These are phyloP conservation scores for Picea abies DNA, from an alignment of 83 land plant species.

Conservation along the genomic window DNA sequence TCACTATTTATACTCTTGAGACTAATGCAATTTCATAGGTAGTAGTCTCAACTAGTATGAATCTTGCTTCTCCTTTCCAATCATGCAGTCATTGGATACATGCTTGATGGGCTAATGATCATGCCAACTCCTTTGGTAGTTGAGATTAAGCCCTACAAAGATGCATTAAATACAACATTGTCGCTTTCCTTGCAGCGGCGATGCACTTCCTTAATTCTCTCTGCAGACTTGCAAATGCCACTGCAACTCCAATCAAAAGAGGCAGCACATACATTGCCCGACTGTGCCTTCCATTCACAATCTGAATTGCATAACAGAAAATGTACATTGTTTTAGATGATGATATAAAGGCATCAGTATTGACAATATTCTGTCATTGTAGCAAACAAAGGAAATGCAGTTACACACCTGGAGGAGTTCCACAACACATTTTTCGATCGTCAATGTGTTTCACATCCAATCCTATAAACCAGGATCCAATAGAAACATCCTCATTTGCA, in stretches of 20 bases:
- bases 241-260: conserved; percentile 42
- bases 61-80: conserved; percentile 7
- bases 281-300: conserved; percentile 30
- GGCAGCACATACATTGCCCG: conserved; percentile 28
- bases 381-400: neutral
- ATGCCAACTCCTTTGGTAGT: conserved; percentile 1
- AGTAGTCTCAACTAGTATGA: neutral
- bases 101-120: neutral
- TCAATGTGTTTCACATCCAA: conserved; percentile 78
- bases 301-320: conserved; percentile 17
- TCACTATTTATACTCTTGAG: neutral
- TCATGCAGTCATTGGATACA: neutral
- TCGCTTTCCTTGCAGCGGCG: conserved; percentile 26
- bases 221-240: conserved; percentile 36
- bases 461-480: conserved; percentile 62
- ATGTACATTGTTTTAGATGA: neutral
- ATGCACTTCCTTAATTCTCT: conserved; percentile 34
- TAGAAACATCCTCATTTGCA: conserved; percentile 53
- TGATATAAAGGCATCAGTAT: neutral
- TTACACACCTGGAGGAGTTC: conserved; percentile 68
- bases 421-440: conserved; percentile 73
- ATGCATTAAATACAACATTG: conserved; percentile 25
- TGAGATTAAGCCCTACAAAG: conserved; percentile 1
- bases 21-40: neutral
- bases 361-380: neutral